phyloP scores from a whole-genome alignment of 345 rosid species.

The Cardamine resedifolia region DNA sequence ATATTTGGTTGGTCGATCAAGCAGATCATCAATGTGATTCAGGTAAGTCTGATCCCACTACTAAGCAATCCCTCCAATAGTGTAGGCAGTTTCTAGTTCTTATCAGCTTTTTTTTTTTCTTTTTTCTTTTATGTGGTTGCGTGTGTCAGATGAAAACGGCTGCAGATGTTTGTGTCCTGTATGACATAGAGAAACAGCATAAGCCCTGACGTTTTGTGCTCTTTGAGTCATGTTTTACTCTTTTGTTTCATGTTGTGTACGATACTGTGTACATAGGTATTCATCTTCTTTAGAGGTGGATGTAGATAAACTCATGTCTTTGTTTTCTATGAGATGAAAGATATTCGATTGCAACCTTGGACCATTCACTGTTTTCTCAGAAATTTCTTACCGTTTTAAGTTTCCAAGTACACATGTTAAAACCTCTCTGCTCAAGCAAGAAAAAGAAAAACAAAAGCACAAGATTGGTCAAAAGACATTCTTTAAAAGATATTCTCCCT shows the following conservation, averaged over 20 bases:
- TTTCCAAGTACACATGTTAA: neutral
- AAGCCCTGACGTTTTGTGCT: conserved; percentile 31
- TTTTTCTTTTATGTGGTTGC: neutral
- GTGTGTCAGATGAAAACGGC: conserved; percentile 86
- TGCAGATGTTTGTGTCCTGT: conserved; percentile 80
- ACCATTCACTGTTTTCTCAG: neutral
- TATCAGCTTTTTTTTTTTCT: neutral
- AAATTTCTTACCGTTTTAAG: neutral
- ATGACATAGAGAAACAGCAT: conserved; percentile 69
- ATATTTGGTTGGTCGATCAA: conserved; percentile 86
- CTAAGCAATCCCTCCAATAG: neutral
- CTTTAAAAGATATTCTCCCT: neutral
- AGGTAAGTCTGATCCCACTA: conserved; percentile 51
- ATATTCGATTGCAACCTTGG: neutral
- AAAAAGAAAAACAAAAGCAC: neutral
- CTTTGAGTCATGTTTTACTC: conserved; percentile 6
- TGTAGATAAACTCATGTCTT: conserved; percentile 13
- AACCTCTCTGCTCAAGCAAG: neutral
- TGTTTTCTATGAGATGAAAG: neutral
- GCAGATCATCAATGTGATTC: conserved; percentile 75
- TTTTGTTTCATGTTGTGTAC: conserved; percentile 16
- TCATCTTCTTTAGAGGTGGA: conserved; percentile 24
- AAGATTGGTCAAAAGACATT: conserved; percentile 1
- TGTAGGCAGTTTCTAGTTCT: conserved; percentile 6
- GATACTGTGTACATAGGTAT: conserved; percentile 20